Conservation (phyloP, 73 alveolate genomes). For the Symbiodinium natans region DNA sequence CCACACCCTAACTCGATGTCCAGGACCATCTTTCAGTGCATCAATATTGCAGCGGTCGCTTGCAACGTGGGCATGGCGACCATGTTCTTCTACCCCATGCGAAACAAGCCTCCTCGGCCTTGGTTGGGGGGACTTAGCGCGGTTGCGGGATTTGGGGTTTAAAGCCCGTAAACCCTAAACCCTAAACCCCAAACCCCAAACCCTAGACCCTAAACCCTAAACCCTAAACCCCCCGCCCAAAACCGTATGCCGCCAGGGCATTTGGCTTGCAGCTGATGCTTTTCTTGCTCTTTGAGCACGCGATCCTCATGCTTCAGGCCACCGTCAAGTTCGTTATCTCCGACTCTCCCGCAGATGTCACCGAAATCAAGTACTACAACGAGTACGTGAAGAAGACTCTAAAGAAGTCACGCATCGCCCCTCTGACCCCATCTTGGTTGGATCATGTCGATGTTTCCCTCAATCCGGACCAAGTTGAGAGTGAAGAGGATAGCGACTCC, state of each 20-base stretch:
- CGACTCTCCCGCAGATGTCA: neutral
- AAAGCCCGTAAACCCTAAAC: no score
- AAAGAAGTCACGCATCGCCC: neutral
- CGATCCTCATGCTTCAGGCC: conserved; percentile 34
- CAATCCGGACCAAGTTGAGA: neutral
- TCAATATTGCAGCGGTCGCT: conserved; percentile 1
- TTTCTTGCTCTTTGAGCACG: conserved; percentile 34
- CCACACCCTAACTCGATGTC: neutral
- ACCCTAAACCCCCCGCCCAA: no score
- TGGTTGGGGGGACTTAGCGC: no score
- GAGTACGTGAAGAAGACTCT: neutral
- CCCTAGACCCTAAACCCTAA: no score
- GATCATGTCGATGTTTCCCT: neutral
- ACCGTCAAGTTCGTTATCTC: conserved; percentile 13
- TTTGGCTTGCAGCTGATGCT: neutral
- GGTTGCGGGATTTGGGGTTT: no score
- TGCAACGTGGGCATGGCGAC: conserved; percentile 64
- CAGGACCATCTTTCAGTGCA: conserved; percentile 11
- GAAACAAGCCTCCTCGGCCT: neutral
- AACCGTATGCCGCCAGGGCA: no score
- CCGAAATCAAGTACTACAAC: neutral
- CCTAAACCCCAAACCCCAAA: no score
- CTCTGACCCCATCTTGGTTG: neutral
- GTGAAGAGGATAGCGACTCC: neutral
- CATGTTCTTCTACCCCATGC: conserved; percentile 63